Base-by-base conservation (phyloP, 805 yeast species). In the Metschnikowia corniflorae region DNA sequence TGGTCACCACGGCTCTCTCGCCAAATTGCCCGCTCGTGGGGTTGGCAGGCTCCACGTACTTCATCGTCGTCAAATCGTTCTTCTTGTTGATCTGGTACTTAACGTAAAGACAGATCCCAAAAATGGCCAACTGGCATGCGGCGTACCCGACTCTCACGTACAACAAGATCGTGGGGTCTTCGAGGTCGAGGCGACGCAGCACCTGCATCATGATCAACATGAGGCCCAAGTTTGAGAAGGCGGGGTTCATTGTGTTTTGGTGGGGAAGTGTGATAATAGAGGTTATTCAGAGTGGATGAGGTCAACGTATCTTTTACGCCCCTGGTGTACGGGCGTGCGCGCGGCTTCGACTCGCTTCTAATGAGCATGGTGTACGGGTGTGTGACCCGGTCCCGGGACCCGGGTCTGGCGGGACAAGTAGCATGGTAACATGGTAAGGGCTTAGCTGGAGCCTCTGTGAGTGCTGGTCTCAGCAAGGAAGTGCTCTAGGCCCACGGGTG, bases 121-220 rank as follows among this genome's bases (percentile, higher is more conserved):
- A 67, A 12, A 93, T 78, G 40, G 81, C 43, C 24, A 71, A 55
- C 54, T 85, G 87, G 56, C 89, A 78, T 16, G 80, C 51, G 31
- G 75, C 63, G 68, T 86, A 93, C 29, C 78, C 77, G 25, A 70
- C 68, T 63, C 98, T 80, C 37, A 86, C 89, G 60, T 78, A 82
- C 59, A 82, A 65, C 35, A 88, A 69, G 40, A 78, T 75, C 47
- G 65, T 64, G 30, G 94, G 91, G 65, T 89, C 77, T 62, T 91
- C 97, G 64, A 89, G 79, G 64, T 91, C 93, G 45, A 93, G 71
- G 59, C 77, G 79, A 64, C 87, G 86, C 47, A 96, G 79, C 47
- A 88, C 84, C 66, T 88, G 96, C 96, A 89, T 91, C 86, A 87
- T 86, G 73, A 78, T 84, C 59, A 89, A 80, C 96, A 89, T 91